Evolutionary conservation across 768 basidiomycete genomes (phyloP), one percentile per base, ranked within the genome.

Genomic region (Suillus cothurnatus): DNA sequence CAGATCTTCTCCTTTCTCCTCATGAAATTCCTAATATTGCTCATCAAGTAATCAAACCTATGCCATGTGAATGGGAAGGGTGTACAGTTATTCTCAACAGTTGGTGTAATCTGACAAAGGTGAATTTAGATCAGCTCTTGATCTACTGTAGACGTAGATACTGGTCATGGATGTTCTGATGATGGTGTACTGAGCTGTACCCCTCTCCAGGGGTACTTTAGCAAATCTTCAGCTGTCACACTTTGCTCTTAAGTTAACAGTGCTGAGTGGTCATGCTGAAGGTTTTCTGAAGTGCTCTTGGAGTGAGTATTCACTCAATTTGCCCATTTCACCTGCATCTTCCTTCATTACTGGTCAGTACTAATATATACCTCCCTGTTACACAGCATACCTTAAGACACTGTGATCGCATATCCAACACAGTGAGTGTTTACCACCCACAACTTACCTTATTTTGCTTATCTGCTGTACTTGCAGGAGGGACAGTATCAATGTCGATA

Each of bases 31-130:
- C 68, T 47, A 26, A 67, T 6, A 31, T 78, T 61, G 72, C 75
- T 67, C 71, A 64, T 32, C 49, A 45, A 68, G 67, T 68, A 36
- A 71, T 77, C 3, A 72, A 71, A n/a, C 41, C 61, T 50, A 67
- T 72, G 47, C 73, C 64, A 8, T 76, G 75, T 67, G 75, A 76
- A 12, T 76, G 75, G 75, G 71, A 71, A 23, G 69, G 57, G 15
- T 76, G 75, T 59, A 41, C 64, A 32, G 57, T 68, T n/a, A 62
- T 56, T 61, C 70, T 76, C 26, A 76, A 76, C 57, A 71, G 75
- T 57, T 77, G 73, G 69, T 26, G 72, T 26, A 68, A 68, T 66
- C 64, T 76, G 56, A 64, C 66, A 59, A 76, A 76, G 75, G 75
- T 76, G 43, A 76, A 55, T 73, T 53, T 57, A 26, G 56, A 52